Evolutionary conservation across 1,139 yeast genomes (phyloP).

Genomic region (Yamadazyma trypodendri): DNA sequence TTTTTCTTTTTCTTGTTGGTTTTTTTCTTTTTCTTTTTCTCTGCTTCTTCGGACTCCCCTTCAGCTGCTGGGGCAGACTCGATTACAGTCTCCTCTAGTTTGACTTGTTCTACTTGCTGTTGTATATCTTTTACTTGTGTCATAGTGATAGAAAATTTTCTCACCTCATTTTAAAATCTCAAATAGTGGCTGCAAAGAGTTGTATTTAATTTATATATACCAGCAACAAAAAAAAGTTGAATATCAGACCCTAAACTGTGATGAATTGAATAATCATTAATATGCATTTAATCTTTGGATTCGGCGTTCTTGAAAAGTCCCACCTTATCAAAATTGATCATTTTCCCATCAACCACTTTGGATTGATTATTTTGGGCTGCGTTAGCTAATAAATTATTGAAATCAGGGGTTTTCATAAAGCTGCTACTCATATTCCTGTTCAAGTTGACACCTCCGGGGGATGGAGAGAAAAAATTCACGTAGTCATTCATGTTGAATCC

Average conservation of each 20-base stretch:
- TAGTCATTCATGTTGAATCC: slow-evolving; percentile 84
- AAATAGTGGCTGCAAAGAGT: slow-evolving; percentile 1
- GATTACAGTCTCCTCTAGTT: slow-evolving; percentile 7
- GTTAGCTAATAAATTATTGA: slow-evolving; percentile 29
- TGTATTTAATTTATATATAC: slow-evolving; percentile 1
- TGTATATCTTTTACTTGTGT: slow-evolving; percentile 13
- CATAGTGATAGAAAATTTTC: slow-evolving; percentile 7
- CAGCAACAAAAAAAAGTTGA: neutral
- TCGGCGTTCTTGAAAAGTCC: slow-evolving; percentile 19
- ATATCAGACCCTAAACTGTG: too few species aligned
- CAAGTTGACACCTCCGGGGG: slow-evolving; percentile 51
- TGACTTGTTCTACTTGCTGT: slow-evolving; percentile 14
- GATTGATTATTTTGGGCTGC: slow-evolving; percentile 10
- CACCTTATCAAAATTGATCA: slow-evolving; percentile 45
- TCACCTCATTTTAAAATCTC: slow-evolving; percentile 1
- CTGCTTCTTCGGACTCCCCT: slow-evolving; percentile 2
- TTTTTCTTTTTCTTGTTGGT: slow-evolving; percentile 47
- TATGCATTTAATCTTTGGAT: slow-evolving; percentile 11
- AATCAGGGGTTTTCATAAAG: slow-evolving; percentile 45
- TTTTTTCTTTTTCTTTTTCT: slow-evolving; percentile 35
- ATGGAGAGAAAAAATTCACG: slow-evolving; percentile 74
- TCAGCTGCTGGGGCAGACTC: slow-evolving; percentile 5
- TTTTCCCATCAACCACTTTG: slow-evolving; percentile 42
- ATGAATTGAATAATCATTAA: slow-evolving; percentile 5
- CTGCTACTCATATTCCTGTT: slow-evolving; percentile 20